Evolutionary conservation across 2,329 filamentous ascomycete genomes (phyloP).

Genomic region (Phialophora verrucosa): DNA sequence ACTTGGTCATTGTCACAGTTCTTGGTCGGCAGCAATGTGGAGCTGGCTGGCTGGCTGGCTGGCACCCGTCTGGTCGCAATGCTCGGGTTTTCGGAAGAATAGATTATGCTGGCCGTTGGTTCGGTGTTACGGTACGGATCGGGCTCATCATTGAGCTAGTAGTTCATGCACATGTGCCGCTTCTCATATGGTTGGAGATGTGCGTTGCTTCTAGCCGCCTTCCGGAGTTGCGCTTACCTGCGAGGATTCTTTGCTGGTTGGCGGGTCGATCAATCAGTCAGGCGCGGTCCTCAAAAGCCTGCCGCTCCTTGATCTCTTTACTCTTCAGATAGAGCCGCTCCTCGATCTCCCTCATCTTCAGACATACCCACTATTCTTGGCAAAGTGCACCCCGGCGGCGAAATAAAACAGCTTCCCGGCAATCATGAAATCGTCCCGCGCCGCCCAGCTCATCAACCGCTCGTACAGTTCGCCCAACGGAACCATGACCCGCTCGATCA

Average conservation of each 20-base stretch:
- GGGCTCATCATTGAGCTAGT: not conserved
- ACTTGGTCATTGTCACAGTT: too few relatives aligned
- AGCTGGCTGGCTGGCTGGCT: not conserved
- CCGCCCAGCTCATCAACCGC: constrained; percentile 46
- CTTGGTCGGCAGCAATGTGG: too few relatives aligned
- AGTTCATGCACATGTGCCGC: not conserved
- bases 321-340: constrained; percentile 13
- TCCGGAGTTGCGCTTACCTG: not conserved
- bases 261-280: not conserved
- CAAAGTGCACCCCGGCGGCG: constrained; percentile 34
- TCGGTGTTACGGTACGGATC: not conserved
- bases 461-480: constrained; percentile 63
- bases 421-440: constrained; percentile 32
- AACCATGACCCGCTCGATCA: constrained; percentile 65
- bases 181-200: not conserved
- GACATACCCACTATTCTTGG: constrained; percentile 25
- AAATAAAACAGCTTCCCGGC: constrained; percentile 35
- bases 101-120: not conserved
- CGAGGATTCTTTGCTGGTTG: not conserved
- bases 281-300: not conserved
- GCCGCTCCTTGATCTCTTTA: not conserved
- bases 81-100: not conserved
- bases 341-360: constrained; percentile 4
- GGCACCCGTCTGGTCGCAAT: not conserved
- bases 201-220: not conserved